These are phyloP conservation scores for Pyrenula aspistea DNA, from an alignment of 495 filamentous ascomycete species.

Conservation along the genomic window DNA sequence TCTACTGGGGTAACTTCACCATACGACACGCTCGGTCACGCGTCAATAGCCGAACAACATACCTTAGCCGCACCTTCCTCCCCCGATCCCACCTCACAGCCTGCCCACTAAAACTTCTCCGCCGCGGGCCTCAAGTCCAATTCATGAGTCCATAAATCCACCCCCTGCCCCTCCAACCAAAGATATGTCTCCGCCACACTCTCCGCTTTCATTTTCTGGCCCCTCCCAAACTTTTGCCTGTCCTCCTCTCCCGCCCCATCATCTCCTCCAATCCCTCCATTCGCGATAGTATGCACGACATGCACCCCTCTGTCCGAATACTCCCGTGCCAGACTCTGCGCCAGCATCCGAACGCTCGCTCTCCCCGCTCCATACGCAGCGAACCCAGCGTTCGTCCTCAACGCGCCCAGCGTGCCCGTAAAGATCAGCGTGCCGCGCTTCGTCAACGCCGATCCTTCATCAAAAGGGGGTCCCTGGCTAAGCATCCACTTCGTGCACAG, in stretches of 20 bases:
- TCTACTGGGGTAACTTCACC: neutral
- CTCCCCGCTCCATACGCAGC: slow-evolving; percentile 32
- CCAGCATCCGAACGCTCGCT: slow-evolving; percentile 27
- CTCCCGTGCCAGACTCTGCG: slow-evolving; percentile 32
- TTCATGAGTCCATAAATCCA: slow-evolving; percentile 29
- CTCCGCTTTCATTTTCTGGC: slow-evolving; percentile 32
- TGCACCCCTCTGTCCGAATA: slow-evolving; percentile 32
- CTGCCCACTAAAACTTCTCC: slow-evolving; percentile 25
- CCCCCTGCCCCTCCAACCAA: slow-evolving; percentile 26
- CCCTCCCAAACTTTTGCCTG: slow-evolving; percentile 30
- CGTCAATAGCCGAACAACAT: too few species aligned
- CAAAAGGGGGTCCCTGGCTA: slow-evolving; percentile 21
- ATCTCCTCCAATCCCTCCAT: slow-evolving; percentile 30
- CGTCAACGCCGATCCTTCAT: slow-evolving; percentile 17
- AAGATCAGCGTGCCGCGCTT: slow-evolving; percentile 39
- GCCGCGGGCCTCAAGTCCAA: slow-evolving; percentile 31
- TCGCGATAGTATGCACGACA: slow-evolving; percentile 35
- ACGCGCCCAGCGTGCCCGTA: slow-evolving; percentile 32
- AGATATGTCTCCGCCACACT: slow-evolving; percentile 35
- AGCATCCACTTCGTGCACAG: slow-evolving; percentile 28
- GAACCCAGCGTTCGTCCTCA: slow-evolving; percentile 29
- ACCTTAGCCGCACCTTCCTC: too few species aligned
- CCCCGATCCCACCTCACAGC: too few species aligned
- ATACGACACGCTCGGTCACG: neutral
- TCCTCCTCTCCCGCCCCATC: slow-evolving; percentile 25